Evolutionary conservation across 352 stramenopile species (phyloP), one percentile per base, ranked within the genome.

Genomic region (Phytophthora megakarya): DNA sequence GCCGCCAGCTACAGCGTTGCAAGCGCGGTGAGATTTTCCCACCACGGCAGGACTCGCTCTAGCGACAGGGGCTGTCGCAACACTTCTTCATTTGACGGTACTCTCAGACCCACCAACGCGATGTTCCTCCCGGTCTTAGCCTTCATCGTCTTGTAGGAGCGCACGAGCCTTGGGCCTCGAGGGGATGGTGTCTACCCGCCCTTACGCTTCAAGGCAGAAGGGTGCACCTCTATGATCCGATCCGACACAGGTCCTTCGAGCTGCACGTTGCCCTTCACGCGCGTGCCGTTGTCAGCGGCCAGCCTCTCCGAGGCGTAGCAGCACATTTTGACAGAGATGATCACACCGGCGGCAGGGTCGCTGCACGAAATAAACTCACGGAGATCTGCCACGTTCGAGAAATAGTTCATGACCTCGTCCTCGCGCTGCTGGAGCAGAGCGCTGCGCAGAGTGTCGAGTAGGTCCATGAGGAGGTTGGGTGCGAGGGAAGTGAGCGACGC

Each of bases 261-360:
- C 6, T 63, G 43, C 5, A 49, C 33, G 35, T 44, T 63, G 16
- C 43, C 32, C 25, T 63, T 55, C n/a, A n/a, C n/a, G 16, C 38
- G 38, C 10, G 38, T 23, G 2, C 38, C 6, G 16, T 44, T 44
- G 38, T 44, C 38, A 3, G 38, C 18, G 18, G 15, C 23, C 4
- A 44, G 38, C 6, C 38, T 19, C 38, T 44, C 38, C 8, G 11
- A 21, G 38, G 21, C 23, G 16, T 13, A 44, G 38, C 38, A 44
- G 16, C 38, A 44, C 38, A 44, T 25, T 11, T 44, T 44, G 3
- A 44, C 38, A 9, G 38, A 23, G 38, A 44, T 11, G 11, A 23
- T 44, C 38, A 44, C 38, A 2, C 38, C 38, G 16, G 11, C 15
- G 8, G 38, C 5, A 13, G 38, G 13, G 7, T 44, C 38, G 11